A percentile compares a stretch with the other conserved stretches of the same genome.
Conservation (phyloP, 495 filamentous ascomycete genomes). For the Hypoxylon trugodes region DNA sequence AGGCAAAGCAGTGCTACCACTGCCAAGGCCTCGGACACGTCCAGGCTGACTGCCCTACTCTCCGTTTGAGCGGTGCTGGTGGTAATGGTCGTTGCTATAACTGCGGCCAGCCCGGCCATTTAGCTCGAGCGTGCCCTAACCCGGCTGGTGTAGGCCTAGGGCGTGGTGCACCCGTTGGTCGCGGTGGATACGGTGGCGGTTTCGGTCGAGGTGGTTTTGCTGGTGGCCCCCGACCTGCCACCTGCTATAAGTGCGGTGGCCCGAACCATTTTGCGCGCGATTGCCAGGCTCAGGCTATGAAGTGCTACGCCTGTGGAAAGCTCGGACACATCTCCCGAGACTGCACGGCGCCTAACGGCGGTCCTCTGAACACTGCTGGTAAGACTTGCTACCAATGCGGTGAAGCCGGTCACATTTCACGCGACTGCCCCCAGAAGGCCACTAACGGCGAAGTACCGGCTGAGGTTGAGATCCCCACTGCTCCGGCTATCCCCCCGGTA, state of each 20-base stretch:
- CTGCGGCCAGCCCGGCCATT: slow-evolving; percentile 90
- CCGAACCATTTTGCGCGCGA: slow-evolving; percentile 99
- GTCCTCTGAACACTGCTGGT: slow-evolving; percentile 91
- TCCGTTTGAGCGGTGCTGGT: slow-evolving; percentile 83
- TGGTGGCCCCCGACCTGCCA: slow-evolving; percentile 78
- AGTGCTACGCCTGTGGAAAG: slow-evolving; percentile 99
- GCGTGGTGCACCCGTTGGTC: slow-evolving; percentile 68
- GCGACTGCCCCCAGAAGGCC: slow-evolving; percentile 81
- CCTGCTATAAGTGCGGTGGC: slow-evolving; percentile 99
- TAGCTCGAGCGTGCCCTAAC: slow-evolving; percentile 86
- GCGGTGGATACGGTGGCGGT: slow-evolving; percentile 75
- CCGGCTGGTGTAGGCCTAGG: slow-evolving; percentile 66
- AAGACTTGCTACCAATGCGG: slow-evolving; percentile 99
- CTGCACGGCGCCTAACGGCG: slow-evolving; percentile 96
- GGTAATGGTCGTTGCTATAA: slow-evolving; percentile 91
- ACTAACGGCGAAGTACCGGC: slow-evolving; percentile 57
- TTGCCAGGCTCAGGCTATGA: slow-evolving; percentile 99
- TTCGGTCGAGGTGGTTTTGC: slow-evolving; percentile 74
- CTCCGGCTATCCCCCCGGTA: slow-evolving; percentile 46
- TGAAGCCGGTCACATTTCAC: slow-evolving; percentile 93
- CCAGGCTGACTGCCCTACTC: slow-evolving; percentile 97
- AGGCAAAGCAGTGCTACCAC: slow-evolving; percentile 99
- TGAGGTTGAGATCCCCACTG: slow-evolving; percentile 45
- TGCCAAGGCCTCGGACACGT: slow-evolving; percentile 98
- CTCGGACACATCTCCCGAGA: slow-evolving; percentile 97